Base-by-base conservation (phyloP, 257 asterid species). In the Gardenia jasminoides region DNA sequence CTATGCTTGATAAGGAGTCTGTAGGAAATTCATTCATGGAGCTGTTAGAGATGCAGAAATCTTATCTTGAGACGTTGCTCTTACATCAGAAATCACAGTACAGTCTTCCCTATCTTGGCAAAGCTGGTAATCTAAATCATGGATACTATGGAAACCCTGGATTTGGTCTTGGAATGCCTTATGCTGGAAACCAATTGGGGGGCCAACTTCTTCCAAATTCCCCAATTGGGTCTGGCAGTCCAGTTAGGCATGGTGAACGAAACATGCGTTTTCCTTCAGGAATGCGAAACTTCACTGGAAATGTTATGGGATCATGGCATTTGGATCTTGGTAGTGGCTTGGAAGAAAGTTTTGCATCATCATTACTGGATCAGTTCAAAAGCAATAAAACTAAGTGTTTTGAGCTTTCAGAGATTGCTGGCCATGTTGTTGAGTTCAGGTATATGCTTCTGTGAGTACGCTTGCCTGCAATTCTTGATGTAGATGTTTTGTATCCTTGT, bases 381-480 rank as follows among this genome's bases (percentile, higher is more conserved):
- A 84, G 89, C 76, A 91, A 88, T 75, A 91, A 93, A 84, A 82
- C 94, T 3, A 89, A 86, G 82, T 90, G 91, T 76, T 87, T 90
- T 67, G 96, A 91, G 85, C 94, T 93, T 76, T 84, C 89, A 52
- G 96, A 93, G 80, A 93, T 93, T 83, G 93, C 88, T n/a, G 93
- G 98, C 31, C 92, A 91, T 76, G 94, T 93, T 86, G 96, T 90
- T 82, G 97, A 89, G 77, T 93, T 93, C 88, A 93, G 98, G 98
- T 93, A 87, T 62, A 4, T 64, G 44, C 76, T 65, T 75, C 70
- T 62, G 24, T 64, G 47, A 54, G 4, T 61, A 20, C 22, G 36
- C 73, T 26, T 67, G 46, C 36, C 19, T 17, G 3, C n/a, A 17
- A 31, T 65, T 62, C 30, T 31, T 46, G 16, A 44, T 30, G 22